These are phyloP conservation scores for Pleurozium schreberi DNA, from an alignment of 225 moss, liverwort and hornwort genomes.

Conservation along the genomic window DNA sequence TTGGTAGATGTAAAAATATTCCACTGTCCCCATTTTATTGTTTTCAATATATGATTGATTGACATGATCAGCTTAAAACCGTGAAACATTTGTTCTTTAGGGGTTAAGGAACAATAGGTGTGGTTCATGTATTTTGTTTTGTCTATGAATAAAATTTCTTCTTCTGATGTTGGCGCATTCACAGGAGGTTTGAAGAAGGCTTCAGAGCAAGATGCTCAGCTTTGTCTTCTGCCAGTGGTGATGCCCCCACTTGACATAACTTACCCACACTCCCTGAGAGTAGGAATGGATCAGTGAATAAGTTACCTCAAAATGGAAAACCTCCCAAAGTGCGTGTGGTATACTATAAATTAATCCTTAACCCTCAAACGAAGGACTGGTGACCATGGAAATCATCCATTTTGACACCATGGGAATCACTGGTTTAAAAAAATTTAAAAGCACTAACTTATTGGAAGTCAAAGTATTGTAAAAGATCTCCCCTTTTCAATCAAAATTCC, in stretches of 20 bases:
- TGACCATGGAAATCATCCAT: too few relatives aligned
- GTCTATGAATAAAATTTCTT: background rate
- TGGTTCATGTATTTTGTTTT: background rate
- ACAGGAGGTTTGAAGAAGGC: conserved; percentile 1
- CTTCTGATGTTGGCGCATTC: background rate
- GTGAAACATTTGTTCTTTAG: background rate
- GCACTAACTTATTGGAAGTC: too few relatives aligned
- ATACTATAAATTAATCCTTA: too few relatives aligned
- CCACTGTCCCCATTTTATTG: background rate
- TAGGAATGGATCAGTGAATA: background rate
- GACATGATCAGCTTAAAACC: background rate
- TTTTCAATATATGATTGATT: background rate
- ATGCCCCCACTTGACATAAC: conserved; percentile 3
- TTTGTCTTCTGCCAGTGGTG: background rate
- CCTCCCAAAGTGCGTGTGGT: background rate
- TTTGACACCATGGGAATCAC: too few relatives aligned
- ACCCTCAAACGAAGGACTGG: background rate
- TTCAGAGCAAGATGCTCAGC: background rate
- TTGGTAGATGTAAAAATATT: background rate
- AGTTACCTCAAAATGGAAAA: background rate
- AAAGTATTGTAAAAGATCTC: too few relatives aligned
- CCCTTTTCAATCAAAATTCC: too few relatives aligned
- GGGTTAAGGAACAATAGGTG: background rate
- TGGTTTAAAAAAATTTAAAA: too few relatives aligned
- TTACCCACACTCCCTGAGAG: background rate